phyloP scores from a whole-genome alignment of 2,329 filamentous ascomycete genomes.

The Gyromitra esculenta region DNA sequence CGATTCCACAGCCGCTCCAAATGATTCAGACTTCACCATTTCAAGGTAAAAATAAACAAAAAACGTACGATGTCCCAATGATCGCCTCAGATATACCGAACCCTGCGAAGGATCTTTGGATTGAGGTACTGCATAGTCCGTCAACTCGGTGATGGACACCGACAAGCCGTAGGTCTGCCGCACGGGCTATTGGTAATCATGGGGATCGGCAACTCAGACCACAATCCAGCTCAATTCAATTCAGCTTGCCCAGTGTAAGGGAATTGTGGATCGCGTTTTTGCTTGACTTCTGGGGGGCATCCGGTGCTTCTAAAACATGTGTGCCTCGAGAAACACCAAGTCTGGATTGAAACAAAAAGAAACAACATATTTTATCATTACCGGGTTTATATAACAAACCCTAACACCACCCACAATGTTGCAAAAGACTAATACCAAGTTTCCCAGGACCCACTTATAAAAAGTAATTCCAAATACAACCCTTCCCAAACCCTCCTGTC shows the following conservation, averaged over 20 bases:
- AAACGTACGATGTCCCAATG: conserved; percentile 7
- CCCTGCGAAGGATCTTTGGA: neutral
- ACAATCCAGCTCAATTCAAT: neutral
- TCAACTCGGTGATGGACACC: neutral
- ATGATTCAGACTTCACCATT: neutral
- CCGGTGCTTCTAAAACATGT: neutral
- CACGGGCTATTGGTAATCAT: conserved; percentile 13
- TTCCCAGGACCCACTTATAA: neutral
- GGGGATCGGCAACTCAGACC: neutral
- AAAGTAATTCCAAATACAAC: neutral
- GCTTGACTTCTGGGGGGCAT: neutral
- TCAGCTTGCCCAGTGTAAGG: neutral
- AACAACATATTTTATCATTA: neutral
- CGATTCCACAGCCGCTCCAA: neutral
- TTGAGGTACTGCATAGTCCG: neutral
- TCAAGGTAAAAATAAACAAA: conserved; percentile 3
- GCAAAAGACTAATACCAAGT: neutral
- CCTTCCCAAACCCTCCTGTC: neutral
- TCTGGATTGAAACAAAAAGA: neutral
- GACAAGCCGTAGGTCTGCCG: conserved; percentile 1
- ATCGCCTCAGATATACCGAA: neutral
- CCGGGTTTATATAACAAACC: neutral
- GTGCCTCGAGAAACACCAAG: neutral
- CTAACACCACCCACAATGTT: neutral
- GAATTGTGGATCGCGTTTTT: neutral